Percentiles rank a stretch among this genome's conserved stretches.
Conservation (phyloP, 1,284 basidiomycete species). For the Microbotryum violaceum region DNA sequence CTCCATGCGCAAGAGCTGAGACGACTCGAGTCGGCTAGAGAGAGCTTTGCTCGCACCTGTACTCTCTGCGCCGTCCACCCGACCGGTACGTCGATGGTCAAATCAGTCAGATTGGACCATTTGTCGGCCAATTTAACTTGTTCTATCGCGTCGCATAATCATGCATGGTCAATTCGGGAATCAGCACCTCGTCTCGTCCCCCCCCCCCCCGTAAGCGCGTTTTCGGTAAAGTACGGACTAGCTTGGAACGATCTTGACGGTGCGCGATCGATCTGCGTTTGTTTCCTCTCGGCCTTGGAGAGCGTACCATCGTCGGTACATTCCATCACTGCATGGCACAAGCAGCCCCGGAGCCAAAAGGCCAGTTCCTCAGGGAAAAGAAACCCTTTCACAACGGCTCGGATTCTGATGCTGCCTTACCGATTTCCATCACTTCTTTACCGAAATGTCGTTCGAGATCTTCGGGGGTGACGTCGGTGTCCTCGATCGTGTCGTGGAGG, state of each 20-base stretch:
- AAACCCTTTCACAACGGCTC: not conserved
- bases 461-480: constrained; percentile 42
- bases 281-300: constrained; percentile 36
- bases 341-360: not conserved
- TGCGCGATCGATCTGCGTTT: constrained; percentile 42
- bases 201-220: no score
- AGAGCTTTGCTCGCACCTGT: constrained; percentile 2
- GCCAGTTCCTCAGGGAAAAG: not conserved
- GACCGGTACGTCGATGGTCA: constrained; percentile 40
- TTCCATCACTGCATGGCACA: constrained; percentile 8
- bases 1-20: no score
- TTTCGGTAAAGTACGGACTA: constrained; percentile 3
- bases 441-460: constrained; percentile 35
- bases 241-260: constrained; percentile 40
- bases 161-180: no score
- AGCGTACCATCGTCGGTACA: constrained; percentile 19
- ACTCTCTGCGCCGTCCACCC: constrained; percentile 31
- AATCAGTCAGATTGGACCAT: constrained; percentile 43
- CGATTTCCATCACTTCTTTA: constrained; percentile 41
- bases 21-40: not conserved
- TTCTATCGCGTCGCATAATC: constrained; percentile 1
- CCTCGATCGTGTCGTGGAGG: constrained; percentile 45
- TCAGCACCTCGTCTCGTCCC: no score
- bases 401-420: constrained; percentile 12
- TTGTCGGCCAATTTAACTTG: constrained; percentile 44